Base-by-base conservation (phyloP, 2,329 filamentous ascomycete genomes). In the Verticillium zaregamsianum region DNA sequence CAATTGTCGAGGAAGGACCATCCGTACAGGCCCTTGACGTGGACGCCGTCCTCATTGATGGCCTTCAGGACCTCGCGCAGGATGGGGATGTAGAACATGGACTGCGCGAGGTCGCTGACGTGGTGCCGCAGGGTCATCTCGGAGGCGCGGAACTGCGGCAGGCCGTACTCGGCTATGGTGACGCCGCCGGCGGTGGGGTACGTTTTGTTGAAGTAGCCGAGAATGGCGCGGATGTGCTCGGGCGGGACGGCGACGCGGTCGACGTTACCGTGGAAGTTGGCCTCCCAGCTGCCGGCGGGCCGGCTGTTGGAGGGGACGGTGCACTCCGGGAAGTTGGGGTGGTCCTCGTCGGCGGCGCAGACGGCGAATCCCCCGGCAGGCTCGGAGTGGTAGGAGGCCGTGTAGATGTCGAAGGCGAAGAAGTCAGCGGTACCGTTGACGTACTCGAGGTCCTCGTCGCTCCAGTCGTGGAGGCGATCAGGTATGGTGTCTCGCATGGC, bases 121-220 rank as follows among this genome's bases (percentile, higher is more conserved):
- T 86, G 82, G 57, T 85, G 83, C 1, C 73, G 61, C 2, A 83
- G 69, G 0, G 63, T 74, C 57, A 79, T 77, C 0, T 74, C 66
- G 3, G 72, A 72, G 65, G 85, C 83, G 6, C 67, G 76, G 57
- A 78, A 83, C 0, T 84, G 77, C 3, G 83, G 81, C 67, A 85
- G 86, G 0, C 85, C 85, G 64, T 86, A 86, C 67, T 88, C 85
- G 8, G 79, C 78, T 7, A 86, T 72, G 15, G 74, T 73, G 7
- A 83, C 72, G 68, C 45, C 72, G 77, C 76, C 81, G 3, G 32
- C 17, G 23, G 56, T 59, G 8, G 56, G 60, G 45, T 61, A 89
- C 0, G 82, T 86, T 70, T 86, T 86, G 76, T 80, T 84, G 3
- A 88, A 72, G 67, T 86, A 87, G 66, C 76, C 80, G 4, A 86